Evolutionary conservation across 1,139 yeast genomes (phyloP).

Genomic region (Yamadazyma triangularis): DNA sequence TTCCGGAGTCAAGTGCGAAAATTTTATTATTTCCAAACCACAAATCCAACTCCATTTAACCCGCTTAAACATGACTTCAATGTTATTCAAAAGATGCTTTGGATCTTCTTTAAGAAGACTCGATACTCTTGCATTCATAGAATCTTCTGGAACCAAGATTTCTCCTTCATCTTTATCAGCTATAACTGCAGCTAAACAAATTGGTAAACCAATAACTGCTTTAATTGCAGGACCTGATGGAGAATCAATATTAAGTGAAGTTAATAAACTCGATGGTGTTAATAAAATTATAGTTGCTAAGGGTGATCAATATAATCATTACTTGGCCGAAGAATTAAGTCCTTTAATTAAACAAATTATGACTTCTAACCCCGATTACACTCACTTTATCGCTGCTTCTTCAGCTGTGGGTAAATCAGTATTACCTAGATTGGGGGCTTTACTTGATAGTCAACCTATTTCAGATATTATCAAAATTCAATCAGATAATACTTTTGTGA

Average conservation of each 20-base stretch:
- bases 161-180: constrained; percentile 67
- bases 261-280: constrained; percentile 35
- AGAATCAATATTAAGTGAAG: constrained; percentile 31
- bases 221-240: constrained; percentile 56
- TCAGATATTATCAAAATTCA: constrained; percentile 73
- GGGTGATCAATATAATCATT: constrained; percentile 48
- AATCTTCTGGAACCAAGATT: constrained; percentile 49
- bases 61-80: too few relatives aligned
- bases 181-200: constrained; percentile 56
- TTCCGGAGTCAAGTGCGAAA: too few relatives aligned
- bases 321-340: constrained; percentile 61
- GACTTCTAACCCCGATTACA: constrained; percentile 35
- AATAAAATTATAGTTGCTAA: constrained; percentile 48
- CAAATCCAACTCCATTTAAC: too few relatives aligned
- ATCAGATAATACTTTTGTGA: constrained; percentile 66
- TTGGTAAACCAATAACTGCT: constrained; percentile 65
- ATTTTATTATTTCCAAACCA: too few relatives aligned
- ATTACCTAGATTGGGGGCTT: constrained; percentile 82
- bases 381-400: constrained; percentile 78
- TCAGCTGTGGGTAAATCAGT: constrained; percentile 85
- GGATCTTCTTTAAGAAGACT: constrained; percentile 21
- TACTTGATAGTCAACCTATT: constrained; percentile 82
- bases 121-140: constrained; percentile 70
- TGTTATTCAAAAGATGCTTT: constrained; percentile 27
- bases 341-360: constrained; percentile 51